A percentile compares a stretch with the other conserved stretches of the same genome.
These are phyloP conservation scores for Solanum acaule DNA, from an alignment of 257 asterid genomes.

Conservation along the genomic window DNA sequence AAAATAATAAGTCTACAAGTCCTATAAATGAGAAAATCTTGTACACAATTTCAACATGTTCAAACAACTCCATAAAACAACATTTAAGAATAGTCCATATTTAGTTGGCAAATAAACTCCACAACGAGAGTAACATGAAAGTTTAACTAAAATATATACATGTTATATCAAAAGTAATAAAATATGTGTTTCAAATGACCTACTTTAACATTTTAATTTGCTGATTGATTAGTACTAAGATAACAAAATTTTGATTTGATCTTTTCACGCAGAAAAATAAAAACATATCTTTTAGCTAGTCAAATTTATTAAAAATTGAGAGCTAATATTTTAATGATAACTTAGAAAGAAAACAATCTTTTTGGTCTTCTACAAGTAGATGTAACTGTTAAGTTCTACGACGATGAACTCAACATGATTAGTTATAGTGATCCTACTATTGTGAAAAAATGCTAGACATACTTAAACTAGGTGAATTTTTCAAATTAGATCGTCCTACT, in stretches of 20 bases:
- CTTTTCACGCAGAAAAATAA: neutral
- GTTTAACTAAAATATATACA: neutral
- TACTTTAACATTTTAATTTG: neutral
- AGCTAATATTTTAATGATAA: neutral
- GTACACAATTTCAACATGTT: neutral
- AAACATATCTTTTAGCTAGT: neutral
- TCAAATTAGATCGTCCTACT: neutral
- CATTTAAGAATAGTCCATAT: neutral
- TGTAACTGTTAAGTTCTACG: neutral
- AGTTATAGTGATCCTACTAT: neutral
- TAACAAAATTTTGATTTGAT: neutral
- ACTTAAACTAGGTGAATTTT: no score
- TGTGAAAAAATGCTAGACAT: neutral
- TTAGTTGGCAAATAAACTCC: neutral
- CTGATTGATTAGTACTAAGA: neutral
- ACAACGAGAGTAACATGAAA: neutral
- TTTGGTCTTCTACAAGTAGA: neutral
- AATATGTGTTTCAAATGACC: neutral
- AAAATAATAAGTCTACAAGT: neutral
- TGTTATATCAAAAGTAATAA: neutral
- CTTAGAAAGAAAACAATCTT: neutral
- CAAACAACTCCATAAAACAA: neutral
- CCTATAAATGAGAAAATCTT: neutral
- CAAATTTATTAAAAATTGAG: neutral
- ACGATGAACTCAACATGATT: neutral